Base-by-base conservation (phyloP, 306 rosid genomes). In the Vigna hirtella region DNA sequence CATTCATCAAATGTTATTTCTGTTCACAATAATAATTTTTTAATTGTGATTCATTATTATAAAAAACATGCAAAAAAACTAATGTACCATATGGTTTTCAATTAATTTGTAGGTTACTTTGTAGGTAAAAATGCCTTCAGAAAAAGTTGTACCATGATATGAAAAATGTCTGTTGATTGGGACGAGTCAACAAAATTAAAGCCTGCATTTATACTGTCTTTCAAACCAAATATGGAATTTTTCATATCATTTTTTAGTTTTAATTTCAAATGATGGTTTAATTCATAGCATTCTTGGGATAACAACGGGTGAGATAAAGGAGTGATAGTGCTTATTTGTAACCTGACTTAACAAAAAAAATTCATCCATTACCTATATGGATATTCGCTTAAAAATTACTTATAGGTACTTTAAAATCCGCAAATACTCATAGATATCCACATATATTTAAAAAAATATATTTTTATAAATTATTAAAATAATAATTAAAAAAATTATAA, bases 121-220 rank as follows among this genome's bases (percentile, higher is more conserved):
- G 16, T 62, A 30, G 36, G 67, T 30, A 30, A 20, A 20, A 71
- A 52, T 51, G 36, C 32, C 76, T 34, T 63, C 14, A 52, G 7
- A 34, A 24, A 24, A 51, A 20, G 49, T 22, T 22, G 55, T 24
- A 26, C 45, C 28, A 57, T 40, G 24, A 58, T 36, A 34, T 13
- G 66, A 36, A 55, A 28, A 30, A 0, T 30, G 40, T 15, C 24
- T 58, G 30, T 15, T 61, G 66, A 61, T 5, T n/a, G 32, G 9
- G 20, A 59, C 20, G 11, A 74, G 22, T 75, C 71, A 75, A 47
- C 18, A 15, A 62, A 10, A 62, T 16, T n/a, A 62, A 55, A 10
- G 49, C 7, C 16, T 48, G 79, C 79, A 40, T 38, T 73, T 22
- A 73, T 57, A 40, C 28, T 73, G 24, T 56, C 67, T 73, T 73